These are phyloP conservation scores for Aurantiochytrium sp. DNA, from an alignment of 108 stramenopile species.

Conservation along the genomic window DNA sequence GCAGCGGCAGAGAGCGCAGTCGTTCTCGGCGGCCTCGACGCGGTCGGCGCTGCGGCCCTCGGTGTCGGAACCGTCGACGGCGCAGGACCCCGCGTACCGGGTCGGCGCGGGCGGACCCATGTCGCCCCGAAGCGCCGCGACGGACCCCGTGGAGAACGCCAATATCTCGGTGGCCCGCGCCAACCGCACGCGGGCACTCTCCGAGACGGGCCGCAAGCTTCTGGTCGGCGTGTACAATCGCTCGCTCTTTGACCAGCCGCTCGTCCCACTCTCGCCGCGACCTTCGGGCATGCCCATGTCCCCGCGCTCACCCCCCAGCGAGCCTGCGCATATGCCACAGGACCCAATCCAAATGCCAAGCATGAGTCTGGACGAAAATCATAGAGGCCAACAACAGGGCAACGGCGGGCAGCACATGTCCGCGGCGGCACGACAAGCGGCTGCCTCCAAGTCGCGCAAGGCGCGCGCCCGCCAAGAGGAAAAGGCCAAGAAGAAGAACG, in stretches of 20 bases:
- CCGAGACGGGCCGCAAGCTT: not conserved
- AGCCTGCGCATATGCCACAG: not conserved
- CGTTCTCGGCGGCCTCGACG: no score
- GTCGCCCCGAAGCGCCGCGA: not conserved
- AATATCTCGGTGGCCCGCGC: not conserved
- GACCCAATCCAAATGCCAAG: not conserved
- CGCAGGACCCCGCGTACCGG: no score
- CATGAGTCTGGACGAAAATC: not conserved
- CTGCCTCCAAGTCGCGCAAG: not conserved
- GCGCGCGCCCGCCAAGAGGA: no score
- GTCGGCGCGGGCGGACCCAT: no score
- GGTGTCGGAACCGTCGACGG: no score
- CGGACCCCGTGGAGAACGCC: not conserved
- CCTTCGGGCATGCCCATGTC: not conserved
- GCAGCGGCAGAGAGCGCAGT: no score
- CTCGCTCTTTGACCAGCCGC: not conserved
- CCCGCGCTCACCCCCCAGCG: not conserved
- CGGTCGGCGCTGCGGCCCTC: no score
- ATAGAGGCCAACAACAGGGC: not conserved
- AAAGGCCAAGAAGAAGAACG: no score
- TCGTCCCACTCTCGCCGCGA: not conserved
- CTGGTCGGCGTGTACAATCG: not conserved
- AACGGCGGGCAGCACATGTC: not conserved
- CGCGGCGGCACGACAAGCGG: not conserved
- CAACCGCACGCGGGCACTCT: not conserved